Percentiles rank a stretch among this genome's conserved stretches.
Conservation (phyloP, 2,329 filamentous ascomycete genomes). For the Claviceps sp. region DNA sequence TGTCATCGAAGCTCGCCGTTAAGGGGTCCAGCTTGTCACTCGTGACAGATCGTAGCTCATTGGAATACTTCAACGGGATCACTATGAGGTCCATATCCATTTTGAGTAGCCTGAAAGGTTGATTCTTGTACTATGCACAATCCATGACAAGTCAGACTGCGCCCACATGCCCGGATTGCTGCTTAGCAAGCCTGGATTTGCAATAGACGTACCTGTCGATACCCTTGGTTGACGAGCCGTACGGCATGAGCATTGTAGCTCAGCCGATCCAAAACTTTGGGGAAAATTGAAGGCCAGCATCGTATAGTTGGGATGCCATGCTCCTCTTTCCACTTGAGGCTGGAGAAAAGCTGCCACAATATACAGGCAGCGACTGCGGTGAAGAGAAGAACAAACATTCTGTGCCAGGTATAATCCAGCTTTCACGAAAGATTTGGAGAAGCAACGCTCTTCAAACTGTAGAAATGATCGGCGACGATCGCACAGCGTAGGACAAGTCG, state of each 20-base stretch:
- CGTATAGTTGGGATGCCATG: slow-evolving; percentile 4
- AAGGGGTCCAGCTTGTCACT: slow-evolving; percentile 9
- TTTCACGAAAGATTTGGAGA: no score
- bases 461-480: no score
- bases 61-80: slow-evolving; percentile 7
- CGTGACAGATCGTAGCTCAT: slow-evolving; percentile 6
- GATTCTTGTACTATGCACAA: slow-evolving; percentile 3
- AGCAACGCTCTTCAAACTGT: no score
- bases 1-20: slow-evolving; percentile 10
- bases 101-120: slow-evolving; percentile 7
- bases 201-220: slow-evolving; percentile 2
- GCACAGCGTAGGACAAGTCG: no score
- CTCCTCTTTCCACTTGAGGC: neutral
- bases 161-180: no score
- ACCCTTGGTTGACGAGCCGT: slow-evolving; percentile 5
- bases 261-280: slow-evolving; percentile 7
- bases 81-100: slow-evolving; percentile 10
- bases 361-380: neutral
- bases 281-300: slow-evolving; percentile 5
- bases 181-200: no score
- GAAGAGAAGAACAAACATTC: neutral
- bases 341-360: neutral
- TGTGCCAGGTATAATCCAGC: no score
- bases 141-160: no score
- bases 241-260: slow-evolving; percentile 6